These are phyloP conservation scores for Myriosclerotinia scirpicola DNA, from an alignment of 2,329 filamentous ascomycete genomes.

Conservation along the genomic window DNA sequence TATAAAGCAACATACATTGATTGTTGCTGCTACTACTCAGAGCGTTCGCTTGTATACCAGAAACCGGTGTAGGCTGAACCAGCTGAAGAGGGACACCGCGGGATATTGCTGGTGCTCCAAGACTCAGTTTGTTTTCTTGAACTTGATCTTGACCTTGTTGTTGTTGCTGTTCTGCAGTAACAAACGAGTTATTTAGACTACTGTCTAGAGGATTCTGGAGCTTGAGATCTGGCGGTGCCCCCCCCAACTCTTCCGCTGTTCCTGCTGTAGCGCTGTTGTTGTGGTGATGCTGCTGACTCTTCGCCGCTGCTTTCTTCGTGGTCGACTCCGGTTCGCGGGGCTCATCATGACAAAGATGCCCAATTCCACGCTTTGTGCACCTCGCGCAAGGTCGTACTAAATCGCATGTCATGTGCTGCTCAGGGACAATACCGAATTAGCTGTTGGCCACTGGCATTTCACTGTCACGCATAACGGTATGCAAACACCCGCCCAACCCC, in stretches of 20 bases:
- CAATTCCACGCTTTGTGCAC: slow-evolving; percentile 98
- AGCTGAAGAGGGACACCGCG: slow-evolving; percentile 61
- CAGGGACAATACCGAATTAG: slow-evolving; percentile 41
- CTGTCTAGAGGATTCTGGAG: slow-evolving; percentile 47
- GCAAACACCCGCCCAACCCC: slow-evolving; percentile 30
- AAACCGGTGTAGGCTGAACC: slow-evolving; percentile 69
- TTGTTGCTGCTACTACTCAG: slow-evolving; percentile 64
- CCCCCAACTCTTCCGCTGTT: slow-evolving; percentile 56
- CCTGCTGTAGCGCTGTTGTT: slow-evolving; percentile 52
- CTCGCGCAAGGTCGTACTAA: slow-evolving; percentile 82
- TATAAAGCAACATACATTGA: slow-evolving; percentile 61
- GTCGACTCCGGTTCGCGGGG: slow-evolving; percentile 73
- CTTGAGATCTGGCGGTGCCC: slow-evolving; percentile 51
- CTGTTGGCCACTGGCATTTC: slow-evolving; percentile 38
- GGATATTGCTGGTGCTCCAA: slow-evolving; percentile 42
- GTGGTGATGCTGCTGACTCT: slow-evolving; percentile 56
- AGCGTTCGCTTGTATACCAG: slow-evolving; percentile 63
- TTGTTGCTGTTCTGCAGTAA: slow-evolving; percentile 2
- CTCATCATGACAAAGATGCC: slow-evolving; percentile 97
- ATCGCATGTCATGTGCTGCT: slow-evolving; percentile 88
- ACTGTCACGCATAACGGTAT: slow-evolving; percentile 40
- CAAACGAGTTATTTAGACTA: slow-evolving; percentile 56
- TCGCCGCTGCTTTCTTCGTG: slow-evolving; percentile 64
- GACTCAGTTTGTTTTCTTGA: slow-evolving; percentile 43
- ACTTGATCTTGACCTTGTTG: slow-evolving; percentile 53